Evolutionary conservation across 2,329 filamentous ascomycete genomes (phyloP).

Genomic region (Hypomyces perniciosus): DNA sequence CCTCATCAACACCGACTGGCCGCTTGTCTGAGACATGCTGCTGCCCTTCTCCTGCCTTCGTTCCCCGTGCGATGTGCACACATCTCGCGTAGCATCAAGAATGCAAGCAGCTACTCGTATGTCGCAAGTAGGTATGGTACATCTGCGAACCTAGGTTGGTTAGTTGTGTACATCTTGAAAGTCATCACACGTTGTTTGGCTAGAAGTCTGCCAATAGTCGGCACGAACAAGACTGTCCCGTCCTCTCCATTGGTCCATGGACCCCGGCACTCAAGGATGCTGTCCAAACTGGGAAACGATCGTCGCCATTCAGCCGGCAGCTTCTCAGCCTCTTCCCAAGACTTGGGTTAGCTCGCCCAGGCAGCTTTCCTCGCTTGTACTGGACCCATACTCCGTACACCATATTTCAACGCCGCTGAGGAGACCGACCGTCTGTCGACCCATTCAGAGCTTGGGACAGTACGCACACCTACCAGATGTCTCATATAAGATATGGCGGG

Average conservation of each 20-base stretch:
- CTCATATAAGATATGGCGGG: no score
- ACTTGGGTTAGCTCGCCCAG: not conserved
- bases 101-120: not conserved
- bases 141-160: no score
- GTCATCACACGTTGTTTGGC: not conserved
- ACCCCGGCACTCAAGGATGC: conserved; percentile 9
- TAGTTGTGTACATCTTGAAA: no score
- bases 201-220: conserved; percentile 2
- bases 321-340: conserved; percentile 6
- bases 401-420: not conserved
- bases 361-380: not conserved
- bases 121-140: no score
- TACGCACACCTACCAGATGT: no score
- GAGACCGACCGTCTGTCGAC: not conserved
- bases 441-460: no score
- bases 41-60: not conserved
- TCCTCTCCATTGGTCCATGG: conserved; percentile 4
- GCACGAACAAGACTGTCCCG: conserved; percentile 2
- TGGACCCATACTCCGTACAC: not conserved
- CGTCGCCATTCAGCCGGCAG: conserved; percentile 8
- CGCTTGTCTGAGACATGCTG: conserved; percentile 9
- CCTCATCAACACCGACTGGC: conserved; percentile 5
- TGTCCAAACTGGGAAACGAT: conserved; percentile 8
- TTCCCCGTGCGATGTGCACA: not conserved
- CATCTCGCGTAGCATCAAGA: conserved; percentile 4